A percentile compares a stretch with the other conserved stretches of the same genome.
These are phyloP conservation scores for Elymus sibiricus DNA, from an alignment of 176 grass and related monocot genomes.

Conservation along the genomic window DNA sequence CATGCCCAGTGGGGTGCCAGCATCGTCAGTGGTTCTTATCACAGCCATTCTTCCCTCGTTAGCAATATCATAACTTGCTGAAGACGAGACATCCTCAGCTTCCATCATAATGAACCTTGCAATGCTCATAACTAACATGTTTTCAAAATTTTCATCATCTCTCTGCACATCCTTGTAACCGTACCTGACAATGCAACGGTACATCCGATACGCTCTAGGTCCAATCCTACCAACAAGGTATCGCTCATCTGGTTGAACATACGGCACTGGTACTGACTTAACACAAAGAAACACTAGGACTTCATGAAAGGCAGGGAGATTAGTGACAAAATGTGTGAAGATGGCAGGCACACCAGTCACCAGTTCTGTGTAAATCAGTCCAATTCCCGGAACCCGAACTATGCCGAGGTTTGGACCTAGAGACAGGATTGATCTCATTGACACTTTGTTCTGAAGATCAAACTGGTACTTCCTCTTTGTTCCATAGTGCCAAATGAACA, in stretches of 20 bases:
- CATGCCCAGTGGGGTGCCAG: constrained; percentile 40
- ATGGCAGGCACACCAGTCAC: constrained; percentile 89
- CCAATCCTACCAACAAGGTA: constrained; percentile 91
- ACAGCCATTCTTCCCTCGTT: constrained; percentile 96
- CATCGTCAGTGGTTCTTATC: constrained; percentile 54
- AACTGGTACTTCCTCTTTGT: constrained; percentile 70
- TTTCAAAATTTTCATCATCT: constrained; percentile 93
- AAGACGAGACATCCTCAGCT: constrained; percentile 61
- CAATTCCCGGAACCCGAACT: constrained; percentile 94
- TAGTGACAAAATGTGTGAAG: constrained; percentile 94
- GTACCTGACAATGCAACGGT: constrained; percentile 87
- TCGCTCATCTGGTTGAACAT: constrained; percentile 70
- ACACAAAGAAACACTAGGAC: constrained; percentile 90
- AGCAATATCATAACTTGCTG: constrained; percentile 60
- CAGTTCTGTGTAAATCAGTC: constrained; percentile 92
- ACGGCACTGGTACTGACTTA: constrained; percentile 87
- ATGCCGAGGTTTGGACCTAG: constrained; percentile 93
- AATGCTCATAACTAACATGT: constrained; percentile 87
- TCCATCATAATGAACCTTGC: constrained; percentile 99
- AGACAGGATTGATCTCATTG: constrained; percentile 86
- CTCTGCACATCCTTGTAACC: constrained; percentile 93
- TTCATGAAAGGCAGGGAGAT: constrained; percentile 97
- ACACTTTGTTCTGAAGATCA: constrained; percentile 97
- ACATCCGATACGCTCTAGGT: constrained; percentile 79
- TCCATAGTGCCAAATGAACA: constrained; percentile 97